Evolutionary conservation across 1,284 basidiomycete genomes (phyloP).

Genomic region (Malassezia caprae): DNA sequence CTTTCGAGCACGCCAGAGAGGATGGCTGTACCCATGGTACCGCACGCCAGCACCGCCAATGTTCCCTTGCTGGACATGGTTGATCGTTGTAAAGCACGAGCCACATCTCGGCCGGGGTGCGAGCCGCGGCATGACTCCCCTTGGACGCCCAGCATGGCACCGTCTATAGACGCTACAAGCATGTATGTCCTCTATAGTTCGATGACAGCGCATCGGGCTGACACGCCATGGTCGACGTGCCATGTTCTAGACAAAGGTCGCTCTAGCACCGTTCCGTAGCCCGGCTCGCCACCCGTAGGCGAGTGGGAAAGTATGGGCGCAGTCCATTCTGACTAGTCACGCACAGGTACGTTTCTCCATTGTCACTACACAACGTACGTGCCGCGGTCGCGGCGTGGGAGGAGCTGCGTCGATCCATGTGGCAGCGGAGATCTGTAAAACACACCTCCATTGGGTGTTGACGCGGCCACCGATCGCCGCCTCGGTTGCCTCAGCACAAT

Average conservation of each 20-base stretch:
- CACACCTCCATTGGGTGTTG: slow-evolving; percentile 5
- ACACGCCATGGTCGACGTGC: neutral
- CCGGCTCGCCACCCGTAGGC: slow-evolving; percentile 2
- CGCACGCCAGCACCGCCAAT: slow-evolving; percentile 56
- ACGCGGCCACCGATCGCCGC: slow-evolving; percentile 5
- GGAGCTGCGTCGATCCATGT: neutral
- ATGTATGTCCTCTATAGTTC: neutral
- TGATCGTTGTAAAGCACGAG: neutral
- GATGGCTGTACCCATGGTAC: slow-evolving; percentile 95
- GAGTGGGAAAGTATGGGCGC: slow-evolving; percentile 15
- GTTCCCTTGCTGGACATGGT: slow-evolving; percentile 12
- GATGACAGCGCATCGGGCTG: neutral
- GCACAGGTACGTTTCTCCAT: neutral
- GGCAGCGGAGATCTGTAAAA: neutral
- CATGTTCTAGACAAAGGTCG: neutral
- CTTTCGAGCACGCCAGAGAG: slow-evolving; percentile 70
- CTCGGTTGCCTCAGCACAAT: slow-evolving; percentile 18
- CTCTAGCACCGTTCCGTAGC: slow-evolving; percentile 19
- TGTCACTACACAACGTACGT: neutral
- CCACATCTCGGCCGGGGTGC: neutral
- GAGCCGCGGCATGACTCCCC: neutral
- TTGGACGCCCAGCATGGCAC: no score
- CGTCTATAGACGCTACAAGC: neutral
- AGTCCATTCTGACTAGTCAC: neutral
- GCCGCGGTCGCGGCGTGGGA: no score